Evolutionary conservation across 257 asterid genomes (phyloP).

Genomic region (Solanum megistacrolobum): DNA sequence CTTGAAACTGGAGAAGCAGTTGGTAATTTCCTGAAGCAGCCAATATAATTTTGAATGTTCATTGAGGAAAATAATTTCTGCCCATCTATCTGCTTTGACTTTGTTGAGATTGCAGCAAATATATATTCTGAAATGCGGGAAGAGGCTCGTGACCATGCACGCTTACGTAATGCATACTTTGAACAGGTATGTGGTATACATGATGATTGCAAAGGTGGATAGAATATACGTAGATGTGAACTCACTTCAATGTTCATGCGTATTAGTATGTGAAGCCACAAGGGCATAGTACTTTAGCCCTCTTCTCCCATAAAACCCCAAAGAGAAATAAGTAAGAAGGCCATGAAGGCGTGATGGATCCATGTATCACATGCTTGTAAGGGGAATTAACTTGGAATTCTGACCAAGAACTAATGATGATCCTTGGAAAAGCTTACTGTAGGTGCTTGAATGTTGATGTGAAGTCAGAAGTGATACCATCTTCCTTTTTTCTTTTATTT

Average conservation of each 20-base stretch:
- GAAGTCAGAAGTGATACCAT: background rate
- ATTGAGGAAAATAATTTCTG: constrained; percentile 9
- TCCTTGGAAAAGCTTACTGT: background rate
- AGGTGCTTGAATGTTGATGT: background rate
- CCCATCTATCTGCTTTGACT: constrained; percentile 30
- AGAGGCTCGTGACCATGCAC: constrained; percentile 98
- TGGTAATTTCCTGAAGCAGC: constrained; percentile 48
- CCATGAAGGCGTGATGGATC: background rate
- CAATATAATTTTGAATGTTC: constrained; percentile 9
- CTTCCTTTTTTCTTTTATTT: background rate
- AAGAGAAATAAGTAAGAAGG: background rate
- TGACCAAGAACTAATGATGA: background rate
- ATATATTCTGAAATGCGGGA: constrained; percentile 93
- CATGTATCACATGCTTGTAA: background rate
- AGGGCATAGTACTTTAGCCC: background rate
- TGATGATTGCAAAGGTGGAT: background rate
- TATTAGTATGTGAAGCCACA: background rate
- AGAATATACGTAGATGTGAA: background rate
- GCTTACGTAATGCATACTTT: constrained; percentile 81
- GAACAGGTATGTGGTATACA: constrained; percentile 67
- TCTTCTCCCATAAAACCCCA: background rate
- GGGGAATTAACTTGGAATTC: background rate
- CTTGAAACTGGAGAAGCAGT: constrained; percentile 72
- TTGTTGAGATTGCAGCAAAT: constrained; percentile 68
- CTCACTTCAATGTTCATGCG: background rate